These are phyloP conservation scores for Yamadazyma blattariae DNA, from an alignment of 1,139 yeast species.

Conservation along the genomic window DNA sequence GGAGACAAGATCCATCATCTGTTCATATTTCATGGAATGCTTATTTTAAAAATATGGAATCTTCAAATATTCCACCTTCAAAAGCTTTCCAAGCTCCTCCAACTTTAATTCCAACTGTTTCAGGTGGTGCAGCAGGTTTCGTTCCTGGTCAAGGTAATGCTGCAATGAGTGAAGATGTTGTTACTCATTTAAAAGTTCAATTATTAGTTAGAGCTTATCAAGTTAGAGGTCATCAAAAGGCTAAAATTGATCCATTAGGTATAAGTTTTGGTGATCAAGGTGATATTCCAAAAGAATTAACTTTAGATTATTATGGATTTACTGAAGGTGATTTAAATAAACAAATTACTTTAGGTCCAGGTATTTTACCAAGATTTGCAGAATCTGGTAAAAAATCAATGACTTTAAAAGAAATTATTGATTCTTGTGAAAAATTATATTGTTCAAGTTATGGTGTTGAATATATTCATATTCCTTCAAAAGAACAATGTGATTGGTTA, in stretches of 20 bases:
- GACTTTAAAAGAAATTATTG: constrained; percentile 76
- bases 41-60: constrained; percentile 85
- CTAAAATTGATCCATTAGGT: constrained; percentile 91
- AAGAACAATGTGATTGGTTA: constrained; percentile 96
- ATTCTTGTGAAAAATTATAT: constrained; percentile 77
- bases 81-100: constrained; percentile 91
- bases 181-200: constrained; percentile 92
- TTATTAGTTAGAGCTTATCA: constrained; percentile 96
- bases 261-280: constrained; percentile 76
- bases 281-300: constrained; percentile 75
- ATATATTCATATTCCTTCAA: constrained; percentile 94
- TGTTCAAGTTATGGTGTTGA: constrained; percentile 91
- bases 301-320: constrained; percentile 89
- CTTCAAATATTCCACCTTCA: constrained; percentile 64
- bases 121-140: constrained; percentile 66
- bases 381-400: constrained; percentile 60
- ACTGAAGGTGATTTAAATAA: constrained; percentile 79
- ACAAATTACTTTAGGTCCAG: constrained; percentile 92
- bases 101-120: constrained; percentile 70
- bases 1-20: constrained; percentile 85
- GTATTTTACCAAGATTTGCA: constrained; percentile 91
- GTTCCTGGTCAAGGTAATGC: constrained; percentile 37
- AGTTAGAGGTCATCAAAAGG: constrained; percentile 96
- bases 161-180: constrained; percentile 55
- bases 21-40: constrained; percentile 98